phyloP scores from a whole-genome alignment of 257 asterid genomes.

The Solanum gandarillasii region DNA sequence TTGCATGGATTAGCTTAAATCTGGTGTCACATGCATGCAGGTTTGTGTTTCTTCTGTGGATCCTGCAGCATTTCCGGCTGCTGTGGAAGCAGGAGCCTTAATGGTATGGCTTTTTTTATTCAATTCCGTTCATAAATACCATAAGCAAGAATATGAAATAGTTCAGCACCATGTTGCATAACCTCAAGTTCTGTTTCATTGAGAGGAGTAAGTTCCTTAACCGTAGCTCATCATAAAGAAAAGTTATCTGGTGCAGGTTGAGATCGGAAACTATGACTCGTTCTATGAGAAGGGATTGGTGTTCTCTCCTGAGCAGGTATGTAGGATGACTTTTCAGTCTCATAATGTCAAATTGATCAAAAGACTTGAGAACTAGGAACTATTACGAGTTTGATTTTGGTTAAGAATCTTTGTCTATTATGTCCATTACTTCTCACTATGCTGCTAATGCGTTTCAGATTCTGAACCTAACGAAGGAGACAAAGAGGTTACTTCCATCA shows the following conservation, averaged over 20 bases:
- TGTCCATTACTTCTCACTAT: neutral
- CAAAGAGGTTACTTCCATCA: slow-evolving; percentile 58
- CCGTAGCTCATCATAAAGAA: neutral
- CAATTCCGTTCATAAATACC: neutral
- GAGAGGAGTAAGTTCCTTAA: neutral
- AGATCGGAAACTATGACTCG: slow-evolving; percentile 84
- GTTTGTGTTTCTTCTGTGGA: slow-evolving; percentile 87
- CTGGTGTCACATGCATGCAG: slow-evolving; percentile 21
- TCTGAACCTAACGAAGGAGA: slow-evolving; percentile 55
- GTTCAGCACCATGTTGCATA: neutral
- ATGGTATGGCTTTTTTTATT: slow-evolving; percentile 35
- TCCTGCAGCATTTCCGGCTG: slow-evolving; percentile 72
- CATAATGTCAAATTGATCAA: neutral
- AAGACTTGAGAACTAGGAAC: neutral
- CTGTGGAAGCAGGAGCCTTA: slow-evolving; percentile 87
- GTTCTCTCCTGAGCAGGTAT: slow-evolving; percentile 77
- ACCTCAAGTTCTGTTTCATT: neutral
- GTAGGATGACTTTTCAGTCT: neutral
- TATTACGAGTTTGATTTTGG: neutral
- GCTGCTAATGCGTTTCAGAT: slow-evolving; percentile 32
- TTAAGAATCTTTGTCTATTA: neutral
- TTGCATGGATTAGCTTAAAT: neutral
- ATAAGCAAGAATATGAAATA: neutral
- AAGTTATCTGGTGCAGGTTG: slow-evolving; percentile 39
- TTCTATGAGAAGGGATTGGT: slow-evolving; percentile 69